Percentiles rank a stretch among this genome's conserved stretches.
phyloP scores from a whole-genome alignment of 768 basidiomycete species.

The Auriscalpium microsporum region DNA sequence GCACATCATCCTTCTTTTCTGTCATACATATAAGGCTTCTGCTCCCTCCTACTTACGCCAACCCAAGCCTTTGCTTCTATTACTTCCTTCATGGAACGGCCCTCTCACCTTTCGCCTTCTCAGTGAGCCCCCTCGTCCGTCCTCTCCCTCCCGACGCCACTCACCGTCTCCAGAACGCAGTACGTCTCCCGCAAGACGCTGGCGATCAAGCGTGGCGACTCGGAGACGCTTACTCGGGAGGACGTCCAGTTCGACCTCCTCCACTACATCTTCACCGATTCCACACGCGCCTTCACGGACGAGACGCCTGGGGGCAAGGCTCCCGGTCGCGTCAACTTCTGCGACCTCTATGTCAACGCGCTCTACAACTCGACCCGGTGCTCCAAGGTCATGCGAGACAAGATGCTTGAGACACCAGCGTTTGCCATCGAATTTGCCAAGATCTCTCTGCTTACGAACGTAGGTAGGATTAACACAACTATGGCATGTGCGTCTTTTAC shows the following conservation, averaged over 20 bases:
- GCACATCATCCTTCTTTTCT: not conserved
- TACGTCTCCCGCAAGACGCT: slow-evolving; percentile 46
- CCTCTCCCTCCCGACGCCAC: slow-evolving; percentile 40
- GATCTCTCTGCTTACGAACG: slow-evolving; percentile 78
- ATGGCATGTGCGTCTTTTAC: slow-evolving; percentile 60
- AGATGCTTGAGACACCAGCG: slow-evolving; percentile 74
- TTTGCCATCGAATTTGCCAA: slow-evolving; percentile 77
- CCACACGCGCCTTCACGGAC: slow-evolving; percentile 60
- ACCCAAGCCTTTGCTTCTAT: not conserved
- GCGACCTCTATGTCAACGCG: slow-evolving; percentile 77
- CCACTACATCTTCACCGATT: slow-evolving; percentile 67
- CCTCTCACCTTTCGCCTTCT: slow-evolving; percentile 2
- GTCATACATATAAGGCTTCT: not conserved
- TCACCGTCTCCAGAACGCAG: slow-evolving; percentile 35
- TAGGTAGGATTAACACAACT: slow-evolving; percentile 87
- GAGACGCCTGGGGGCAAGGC: slow-evolving; percentile 40
- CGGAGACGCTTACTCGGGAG: slow-evolving; percentile 72
- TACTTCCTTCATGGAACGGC: slow-evolving; percentile 8
- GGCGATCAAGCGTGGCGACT: slow-evolving; percentile 77
- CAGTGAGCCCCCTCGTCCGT: slow-evolving; percentile 14
- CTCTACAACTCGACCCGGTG: slow-evolving; percentile 75
- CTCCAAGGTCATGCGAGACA: slow-evolving; percentile 82
- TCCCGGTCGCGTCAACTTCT: slow-evolving; percentile 56
- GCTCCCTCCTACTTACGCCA: not conserved
- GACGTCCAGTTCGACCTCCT: slow-evolving; percentile 87